phyloP scores from a whole-genome alignment of 352 stramenopile species.

The Phytophthora multivora region DNA sequence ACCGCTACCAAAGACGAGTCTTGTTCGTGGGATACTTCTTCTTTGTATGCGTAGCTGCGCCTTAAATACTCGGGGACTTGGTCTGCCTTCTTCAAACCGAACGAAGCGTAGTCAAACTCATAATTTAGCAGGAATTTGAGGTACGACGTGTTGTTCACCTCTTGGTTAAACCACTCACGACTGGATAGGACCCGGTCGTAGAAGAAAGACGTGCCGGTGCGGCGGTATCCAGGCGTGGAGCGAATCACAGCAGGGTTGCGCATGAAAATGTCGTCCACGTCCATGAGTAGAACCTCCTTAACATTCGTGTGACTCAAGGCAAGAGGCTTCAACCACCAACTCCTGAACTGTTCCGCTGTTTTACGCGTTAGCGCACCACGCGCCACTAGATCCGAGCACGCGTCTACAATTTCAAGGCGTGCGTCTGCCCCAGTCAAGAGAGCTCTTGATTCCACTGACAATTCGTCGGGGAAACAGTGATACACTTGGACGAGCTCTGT shows the following conservation, averaged over 20 bases:
- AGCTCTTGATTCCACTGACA: conserved; percentile 22
- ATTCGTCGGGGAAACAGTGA: conserved; percentile 38
- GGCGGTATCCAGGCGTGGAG: conserved; percentile 35
- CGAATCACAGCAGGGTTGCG: conserved; percentile 45
- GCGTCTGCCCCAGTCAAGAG: conserved; percentile 21
- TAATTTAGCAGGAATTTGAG: conserved; percentile 41
- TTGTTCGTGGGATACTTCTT: conserved; percentile 55
- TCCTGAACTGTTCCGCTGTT: conserved; percentile 31
- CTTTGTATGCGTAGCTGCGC: conserved; percentile 44
- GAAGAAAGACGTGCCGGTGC: conserved; percentile 49
- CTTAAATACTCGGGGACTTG: conserved; percentile 40
- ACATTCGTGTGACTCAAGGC: conserved; percentile 41
- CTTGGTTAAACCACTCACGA: conserved; percentile 33
- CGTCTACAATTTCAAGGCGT: conserved; percentile 41
- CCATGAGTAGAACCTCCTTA: conserved; percentile 40
- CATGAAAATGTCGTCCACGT: conserved; percentile 57
- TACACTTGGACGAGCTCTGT: conserved; percentile 49
- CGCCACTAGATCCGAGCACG: conserved; percentile 31
- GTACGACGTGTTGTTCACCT: conserved; percentile 37
- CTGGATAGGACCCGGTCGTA: conserved; percentile 39
- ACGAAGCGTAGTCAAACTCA: conserved; percentile 51
- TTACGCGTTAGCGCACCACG: conserved; percentile 17
- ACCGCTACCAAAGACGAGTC: conserved; percentile 66
- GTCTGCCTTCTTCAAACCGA: conserved; percentile 12
- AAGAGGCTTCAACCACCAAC: conserved; percentile 48